Base-by-base conservation (phyloP, 495 filamentous ascomycete genomes). In the Podospora pseudopauciseta region DNA sequence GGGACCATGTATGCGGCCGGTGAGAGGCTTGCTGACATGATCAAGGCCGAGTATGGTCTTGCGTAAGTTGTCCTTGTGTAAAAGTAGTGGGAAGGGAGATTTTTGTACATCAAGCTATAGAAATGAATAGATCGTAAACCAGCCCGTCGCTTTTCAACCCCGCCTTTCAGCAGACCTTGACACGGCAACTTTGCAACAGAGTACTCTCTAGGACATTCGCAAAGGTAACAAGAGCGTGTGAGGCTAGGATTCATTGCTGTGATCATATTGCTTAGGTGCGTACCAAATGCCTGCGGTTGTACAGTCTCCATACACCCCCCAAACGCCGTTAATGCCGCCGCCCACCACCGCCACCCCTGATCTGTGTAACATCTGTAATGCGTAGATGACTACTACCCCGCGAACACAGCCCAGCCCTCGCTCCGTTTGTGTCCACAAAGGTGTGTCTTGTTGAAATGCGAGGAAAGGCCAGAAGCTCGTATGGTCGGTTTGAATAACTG, bases 1-100 rank as follows among this genome's bases (percentile, higher is more conserved):
- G 77, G 74, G n/a, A 81, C 80, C 23, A 81, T 85, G 49, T 88
- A 85, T 73, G 84, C 82, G 16, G 72, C 84, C 60, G 85, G 79
- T 3, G 86, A 88, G 74, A 84, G 79, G 70, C 66, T 74, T 58
- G 75, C 73, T 23, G 75, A 75, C 69, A 28, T 68, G 6, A 74
- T 77, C 67, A 77, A 77, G 68, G 68, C 67, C 58, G 68, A 73
- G 32, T 70, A 74, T 61, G 49, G 65, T 54, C 64, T 77, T 54
- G 70, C 67, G n/a, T 62, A 32, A 39, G 7, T 49, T 32, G 30
- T 32, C 7, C 4, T 32, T 7, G 30, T 32, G 7, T 32, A 32
- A 32, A 32, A 32, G 4, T 32, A 32, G 30, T 5, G 60, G 30
- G 30, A 32, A 32, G 7, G 30, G 30, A 7, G 39, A 49, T 49